Percentiles rank a stretch among this genome's conserved stretches.
These are phyloP conservation scores for Blastobotrys illinoisensis DNA, from an alignment of 1,139 yeast genomes.

Conservation along the genomic window DNA sequence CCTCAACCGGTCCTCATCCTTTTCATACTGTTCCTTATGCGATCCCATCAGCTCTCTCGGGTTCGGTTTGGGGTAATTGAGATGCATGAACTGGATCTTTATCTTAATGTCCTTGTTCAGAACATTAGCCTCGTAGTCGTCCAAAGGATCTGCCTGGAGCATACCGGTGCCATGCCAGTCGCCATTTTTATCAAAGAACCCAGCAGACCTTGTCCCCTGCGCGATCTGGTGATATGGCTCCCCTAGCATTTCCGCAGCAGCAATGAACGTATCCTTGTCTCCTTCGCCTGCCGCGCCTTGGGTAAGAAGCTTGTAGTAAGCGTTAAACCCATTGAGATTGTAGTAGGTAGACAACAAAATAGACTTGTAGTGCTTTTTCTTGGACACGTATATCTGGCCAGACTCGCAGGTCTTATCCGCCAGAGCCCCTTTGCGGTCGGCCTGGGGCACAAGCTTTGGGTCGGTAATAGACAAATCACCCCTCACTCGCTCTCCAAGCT, in stretches of 20 bases:
- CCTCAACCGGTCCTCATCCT: constrained; percentile 43
- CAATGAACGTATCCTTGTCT: constrained; percentile 82
- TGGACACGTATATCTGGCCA: constrained; percentile 71
- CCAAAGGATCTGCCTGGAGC: constrained; percentile 67
- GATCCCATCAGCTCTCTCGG: constrained; percentile 37
- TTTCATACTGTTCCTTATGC: neutral
- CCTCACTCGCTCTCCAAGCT: constrained; percentile 41
- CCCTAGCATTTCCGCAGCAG: constrained; percentile 63
- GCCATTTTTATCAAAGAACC: constrained; percentile 10
- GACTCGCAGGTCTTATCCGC: constrained; percentile 82
- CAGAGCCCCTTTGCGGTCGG: constrained; percentile 62
- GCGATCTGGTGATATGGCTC: constrained; percentile 64
- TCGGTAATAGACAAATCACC: constrained; percentile 29
- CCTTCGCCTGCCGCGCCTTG: constrained; percentile 89
- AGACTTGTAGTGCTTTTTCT: constrained; percentile 58
- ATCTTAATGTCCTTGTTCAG: constrained; percentile 32
- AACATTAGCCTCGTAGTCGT: constrained; percentile 39
- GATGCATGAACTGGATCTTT: constrained; percentile 53
- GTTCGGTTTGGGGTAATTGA: constrained; percentile 60
- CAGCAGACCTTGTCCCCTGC: constrained; percentile 47
- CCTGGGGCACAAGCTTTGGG: constrained; percentile 46
- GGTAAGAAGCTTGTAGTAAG: constrained; percentile 76
- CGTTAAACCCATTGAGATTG: constrained; percentile 71
- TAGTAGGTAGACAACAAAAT: constrained; percentile 67
- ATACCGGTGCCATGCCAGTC: constrained; percentile 59